Base-by-base conservation (phyloP, 306 rosid genomes). In the Senna siamea region DNA sequence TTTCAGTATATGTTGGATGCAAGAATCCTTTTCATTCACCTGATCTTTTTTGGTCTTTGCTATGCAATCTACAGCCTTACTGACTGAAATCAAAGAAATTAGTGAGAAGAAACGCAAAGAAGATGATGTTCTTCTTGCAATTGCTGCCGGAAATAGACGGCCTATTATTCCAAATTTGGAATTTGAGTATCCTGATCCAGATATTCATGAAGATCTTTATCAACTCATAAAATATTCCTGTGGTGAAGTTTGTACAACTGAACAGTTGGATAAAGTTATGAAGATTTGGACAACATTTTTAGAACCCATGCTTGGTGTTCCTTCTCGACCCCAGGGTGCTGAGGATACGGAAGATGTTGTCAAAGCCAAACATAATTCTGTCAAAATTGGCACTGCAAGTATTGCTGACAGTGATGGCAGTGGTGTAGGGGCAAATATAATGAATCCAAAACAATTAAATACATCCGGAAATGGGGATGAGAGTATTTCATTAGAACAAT, bases 41-140 rank as follows among this genome's bases (percentile, higher is more conserved):
- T 75, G 65, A 65, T 50, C 50, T 23, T 22, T 70, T 75, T 67
- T 59, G 56, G 60, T 83, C 79, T 4, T 9, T 23, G 57, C 34
- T 35, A 23, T 80, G 35, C 50, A 63, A 34, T 66, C 47, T 82
- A 30, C 96, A 95, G 99, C 97, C 67, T 79, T 95, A 78, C 80
- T 95, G 83, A 89, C 89, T 7, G 99, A 95, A 90, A 88, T 95
- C 78, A 95, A 92, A 82, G 99, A 95, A 79, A 88, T 92, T 66
- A 95, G 98, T 82, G 99, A 95, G 88, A 92, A 87, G 87, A 95
- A 90, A 85, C 90, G 82, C 79, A 92, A 88, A 87, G 97, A 95
- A 84, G 99, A 95, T 84, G 92, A 95, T 22, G 96, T 95, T 79
- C 89, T 90, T 79, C 98, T 92, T 79, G 96, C 98, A 17, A 89